These are phyloP conservation scores for Effrenium voratum DNA, from an alignment of 73 alveolate genomes.

Conservation along the genomic window DNA sequence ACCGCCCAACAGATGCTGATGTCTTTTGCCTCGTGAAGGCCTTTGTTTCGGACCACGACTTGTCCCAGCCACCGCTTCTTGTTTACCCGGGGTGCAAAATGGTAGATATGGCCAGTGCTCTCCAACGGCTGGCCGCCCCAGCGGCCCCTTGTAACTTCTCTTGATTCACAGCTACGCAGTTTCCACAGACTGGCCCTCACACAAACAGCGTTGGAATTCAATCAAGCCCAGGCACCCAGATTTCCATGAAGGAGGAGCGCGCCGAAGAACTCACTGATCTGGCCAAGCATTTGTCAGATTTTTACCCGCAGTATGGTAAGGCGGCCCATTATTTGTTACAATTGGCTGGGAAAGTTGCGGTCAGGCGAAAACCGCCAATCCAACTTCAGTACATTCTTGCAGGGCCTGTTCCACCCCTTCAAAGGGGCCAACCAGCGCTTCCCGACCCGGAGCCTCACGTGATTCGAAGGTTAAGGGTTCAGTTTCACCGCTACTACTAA, in stretches of 20 bases:
- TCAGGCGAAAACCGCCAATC: not conserved
- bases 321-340: slow-evolving; percentile 6
- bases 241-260: not conserved
- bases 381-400: not conserved
- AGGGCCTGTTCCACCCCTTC: slow-evolving; percentile 1
- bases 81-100: not conserved
- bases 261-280: not conserved
- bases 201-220: too few species aligned
- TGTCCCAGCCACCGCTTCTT: not conserved
- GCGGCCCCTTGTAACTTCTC: too few species aligned
- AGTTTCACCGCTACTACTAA: slow-evolving; percentile 22
- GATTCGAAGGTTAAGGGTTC: not conserved
- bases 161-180: too few species aligned
- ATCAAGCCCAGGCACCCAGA: not conserved
- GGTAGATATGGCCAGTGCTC: not conserved
- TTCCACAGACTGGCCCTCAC: too few species aligned
- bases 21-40: slow-evolving; percentile 23
- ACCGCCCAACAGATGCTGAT: not conserved
- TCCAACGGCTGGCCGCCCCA: not conserved
- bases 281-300: not conserved
- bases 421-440: not conserved
- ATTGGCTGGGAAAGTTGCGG: slow-evolving; percentile 12
- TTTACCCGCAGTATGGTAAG: not conserved
- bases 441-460: not conserved
- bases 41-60: not conserved